Evolutionary conservation across 805 yeast species (phyloP).

Genomic region (Schwanniomyces occidentalis): DNA sequence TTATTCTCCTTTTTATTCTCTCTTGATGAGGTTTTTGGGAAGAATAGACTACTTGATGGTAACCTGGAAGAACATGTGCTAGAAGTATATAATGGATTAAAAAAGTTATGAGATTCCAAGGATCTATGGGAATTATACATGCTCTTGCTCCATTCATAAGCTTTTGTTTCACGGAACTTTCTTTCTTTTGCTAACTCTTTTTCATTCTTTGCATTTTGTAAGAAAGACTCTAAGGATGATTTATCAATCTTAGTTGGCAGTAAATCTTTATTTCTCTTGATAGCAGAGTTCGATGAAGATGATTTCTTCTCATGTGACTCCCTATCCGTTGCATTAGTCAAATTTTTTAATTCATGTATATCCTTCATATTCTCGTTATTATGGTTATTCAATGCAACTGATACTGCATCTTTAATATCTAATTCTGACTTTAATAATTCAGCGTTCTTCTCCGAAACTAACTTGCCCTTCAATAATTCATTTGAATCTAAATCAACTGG

Average conservation of each 20-base stretch:
- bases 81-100: conserved; percentile 37
- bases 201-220: conserved; percentile 43
- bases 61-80: conserved; percentile 3
- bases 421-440: conserved; percentile 11
- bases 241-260: conserved; percentile 10
- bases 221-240: conserved; percentile 38
- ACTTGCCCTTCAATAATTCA: conserved; percentile 2
- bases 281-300: neutral
- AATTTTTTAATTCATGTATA: conserved; percentile 12
- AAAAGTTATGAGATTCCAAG: conserved; percentile 43
- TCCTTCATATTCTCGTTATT: conserved; percentile 12
- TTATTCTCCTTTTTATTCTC: conserved; percentile 4
- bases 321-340: conserved; percentile 19
- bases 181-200: conserved; percentile 42
- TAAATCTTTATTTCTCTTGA: neutral
- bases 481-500: conserved; percentile 8
- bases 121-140: conserved; percentile 37
- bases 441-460: neutral
- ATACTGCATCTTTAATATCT: conserved; percentile 21
- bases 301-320: conserved; percentile 9
- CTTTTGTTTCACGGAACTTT: conserved; percentile 47
- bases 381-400: conserved; percentile 18
- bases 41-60: conserved; percentile 11
- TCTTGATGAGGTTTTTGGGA: conserved; percentile 12
- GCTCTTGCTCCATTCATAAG: conserved; percentile 52